Percentiles rank a stretch among this genome's conserved stretches.
Evolutionary conservation across 306 rosid species (phyloP).

Genomic region (Elaeagnus macrophylla): DNA sequence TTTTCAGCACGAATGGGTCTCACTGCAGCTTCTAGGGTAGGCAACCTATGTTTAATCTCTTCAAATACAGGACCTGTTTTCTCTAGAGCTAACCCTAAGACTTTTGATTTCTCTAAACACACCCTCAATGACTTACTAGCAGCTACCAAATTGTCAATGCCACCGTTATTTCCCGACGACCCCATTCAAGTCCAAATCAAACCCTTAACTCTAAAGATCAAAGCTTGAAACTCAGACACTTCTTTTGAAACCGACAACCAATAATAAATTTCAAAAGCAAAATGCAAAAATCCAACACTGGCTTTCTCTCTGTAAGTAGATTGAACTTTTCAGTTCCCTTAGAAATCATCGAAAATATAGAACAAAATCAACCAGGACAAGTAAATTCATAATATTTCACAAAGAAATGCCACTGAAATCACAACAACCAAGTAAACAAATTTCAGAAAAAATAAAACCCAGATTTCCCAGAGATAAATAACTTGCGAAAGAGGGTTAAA

Average conservation of each 20-base stretch:
- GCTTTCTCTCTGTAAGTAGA: constrained; percentile 2
- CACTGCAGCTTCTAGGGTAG: constrained; percentile 69
- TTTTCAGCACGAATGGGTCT: constrained; percentile 82
- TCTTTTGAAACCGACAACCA: background rate
- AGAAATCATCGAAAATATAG: constrained; percentile 41
- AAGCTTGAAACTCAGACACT: constrained; percentile 11
- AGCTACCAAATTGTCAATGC: constrained; percentile 48
- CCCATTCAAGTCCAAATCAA: constrained; percentile 45
- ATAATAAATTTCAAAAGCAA: no score
- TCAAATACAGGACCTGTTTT: constrained; percentile 72
- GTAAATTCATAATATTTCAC: no score
- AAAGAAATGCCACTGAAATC: no score
- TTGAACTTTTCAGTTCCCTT: constrained; percentile 15
- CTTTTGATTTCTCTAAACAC: constrained; percentile 72
- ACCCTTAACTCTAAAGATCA: constrained; percentile 18
- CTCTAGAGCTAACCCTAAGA: constrained; percentile 54
- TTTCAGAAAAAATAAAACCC: no score
- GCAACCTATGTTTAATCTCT: constrained; percentile 63
- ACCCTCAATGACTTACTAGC: constrained; percentile 69
- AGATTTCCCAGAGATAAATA: no score
- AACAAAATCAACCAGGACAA: background rate
- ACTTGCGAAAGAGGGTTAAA: no score
- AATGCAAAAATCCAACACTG: constrained; percentile 12
- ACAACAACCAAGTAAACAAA: no score
- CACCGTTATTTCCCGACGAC: constrained; percentile 29